Conservation (phyloP, 106 monocot species). For the Allium fistulosum region DNA sequence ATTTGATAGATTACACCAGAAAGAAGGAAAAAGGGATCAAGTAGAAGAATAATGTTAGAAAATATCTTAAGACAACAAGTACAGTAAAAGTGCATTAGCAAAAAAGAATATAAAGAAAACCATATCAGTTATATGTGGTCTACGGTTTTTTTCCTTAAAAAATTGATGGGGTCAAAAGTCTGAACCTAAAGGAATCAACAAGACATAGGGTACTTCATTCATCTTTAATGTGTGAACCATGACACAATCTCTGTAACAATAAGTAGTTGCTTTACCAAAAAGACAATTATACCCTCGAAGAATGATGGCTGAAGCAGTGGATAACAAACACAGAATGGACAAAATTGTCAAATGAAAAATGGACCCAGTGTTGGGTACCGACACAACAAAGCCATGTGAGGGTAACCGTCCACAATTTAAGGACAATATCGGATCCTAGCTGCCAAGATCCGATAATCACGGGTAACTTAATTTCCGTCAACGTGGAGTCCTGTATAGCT, state of each 20-base stretch:
- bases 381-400: conserved; percentile 6
- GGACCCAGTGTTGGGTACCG: not conserved
- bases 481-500: not conserved
- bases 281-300: not conserved
- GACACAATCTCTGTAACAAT: not conserved
- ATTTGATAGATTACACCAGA: too few species aligned
- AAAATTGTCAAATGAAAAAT: not conserved
- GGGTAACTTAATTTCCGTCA: not conserved
- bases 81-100: too few species aligned
- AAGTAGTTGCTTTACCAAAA: not conserved
- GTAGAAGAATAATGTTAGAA: too few species aligned
- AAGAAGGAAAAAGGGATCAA: too few species aligned
- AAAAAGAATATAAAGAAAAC: too few species aligned
- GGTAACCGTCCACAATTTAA: not conserved
- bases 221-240: not conserved
- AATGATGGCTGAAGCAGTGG: not conserved
- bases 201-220: too few species aligned
- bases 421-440: conserved; percentile 10
- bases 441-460: conserved; percentile 14
- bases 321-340: not conserved
- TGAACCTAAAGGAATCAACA: too few species aligned
- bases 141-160: too few species aligned
- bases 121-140: too few species aligned
- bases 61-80: too few species aligned
- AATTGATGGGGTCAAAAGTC: too few species aligned